Percentiles rank a stretch among this genome's conserved stretches.
phyloP scores from a whole-genome alignment of 352 stramenopile species.

The Phytophthora cactorum region DNA sequence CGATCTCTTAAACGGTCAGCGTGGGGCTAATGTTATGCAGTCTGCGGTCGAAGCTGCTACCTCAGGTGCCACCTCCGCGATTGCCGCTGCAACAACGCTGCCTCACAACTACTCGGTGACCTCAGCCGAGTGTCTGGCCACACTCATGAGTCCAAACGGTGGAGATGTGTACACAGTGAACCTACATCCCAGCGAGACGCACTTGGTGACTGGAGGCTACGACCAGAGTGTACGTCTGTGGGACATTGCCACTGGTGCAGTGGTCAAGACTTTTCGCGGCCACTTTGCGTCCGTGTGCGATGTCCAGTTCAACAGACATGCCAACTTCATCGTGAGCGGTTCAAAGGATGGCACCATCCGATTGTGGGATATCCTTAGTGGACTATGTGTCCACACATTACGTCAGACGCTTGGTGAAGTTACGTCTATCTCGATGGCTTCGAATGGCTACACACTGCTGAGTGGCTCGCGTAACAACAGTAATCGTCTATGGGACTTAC shows the following conservation, averaged over 20 bases:
- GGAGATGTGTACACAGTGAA: conserved; percentile 89
- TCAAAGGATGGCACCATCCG: conserved; percentile 89
- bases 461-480: conserved; percentile 90
- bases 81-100: conserved; percentile 28
- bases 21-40: conserved; percentile 41
- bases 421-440: conserved; percentile 85
- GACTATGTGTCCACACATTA: conserved; percentile 86
- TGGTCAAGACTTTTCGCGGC: conserved; percentile 81
- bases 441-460: conserved; percentile 81
- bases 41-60: conserved; percentile 27
- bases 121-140: conserved; percentile 60
- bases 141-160: conserved; percentile 52
- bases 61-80: conserved; percentile 25
- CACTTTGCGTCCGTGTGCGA: conserved; percentile 87
- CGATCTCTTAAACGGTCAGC: conserved; percentile 36
- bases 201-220: conserved; percentile 87
- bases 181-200: conserved; percentile 85
- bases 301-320: conserved; percentile 88
- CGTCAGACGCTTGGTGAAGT: conserved; percentile 87
- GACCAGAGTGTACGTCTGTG: conserved; percentile 89
- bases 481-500: conserved; percentile 89
- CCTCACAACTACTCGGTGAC: conserved; percentile 47
- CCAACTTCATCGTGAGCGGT: conserved; percentile 86
- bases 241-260: conserved; percentile 75
- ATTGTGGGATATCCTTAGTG: conserved; percentile 89